Percentiles rank a stretch among this genome's conserved stretches.
phyloP scores from a whole-genome alignment of 116 monocot genomes.

The Zostera marina region DNA sequence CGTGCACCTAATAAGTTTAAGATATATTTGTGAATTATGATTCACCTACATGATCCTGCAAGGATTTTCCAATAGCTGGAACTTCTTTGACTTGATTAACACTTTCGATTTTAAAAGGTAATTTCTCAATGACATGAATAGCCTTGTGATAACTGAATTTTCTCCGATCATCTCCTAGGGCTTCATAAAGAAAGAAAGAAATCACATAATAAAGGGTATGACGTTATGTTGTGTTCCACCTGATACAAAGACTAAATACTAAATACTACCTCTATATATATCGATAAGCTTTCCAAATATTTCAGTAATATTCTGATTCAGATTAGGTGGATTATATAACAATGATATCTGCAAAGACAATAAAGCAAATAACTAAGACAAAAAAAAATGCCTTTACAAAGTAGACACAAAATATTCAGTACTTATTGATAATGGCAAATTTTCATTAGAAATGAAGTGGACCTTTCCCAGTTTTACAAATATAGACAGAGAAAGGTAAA shows the following conservation, averaged over 20 bases:
- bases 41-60: conserved; percentile 84
- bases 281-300: conserved; percentile 82
- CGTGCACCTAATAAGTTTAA: too few species aligned
- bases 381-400: too few species aligned
- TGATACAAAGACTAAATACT: too few species aligned
- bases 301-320: conserved; percentile 65
- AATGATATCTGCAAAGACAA: background rate
- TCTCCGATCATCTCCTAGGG: conserved; percentile 92
- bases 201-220: background rate
- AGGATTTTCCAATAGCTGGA: conserved; percentile 82
- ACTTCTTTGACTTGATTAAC: conserved; percentile 81
- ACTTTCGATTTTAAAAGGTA: conserved; percentile 72
- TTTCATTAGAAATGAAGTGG: too few species aligned
- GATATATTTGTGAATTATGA: too few species aligned
- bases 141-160: conserved; percentile 98
- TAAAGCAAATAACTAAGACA: too few species aligned
- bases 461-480: too few species aligned
- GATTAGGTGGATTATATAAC: conserved; percentile 59
- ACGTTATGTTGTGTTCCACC: too few species aligned
- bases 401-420: too few species aligned
- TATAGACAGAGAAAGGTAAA: too few species aligned
- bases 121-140: conserved; percentile 86
- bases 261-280: conserved; percentile 61
- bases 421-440: too few species aligned
- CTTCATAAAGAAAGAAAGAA: conserved; percentile 20